Evolutionary conservation across 2,329 filamentous ascomycete species (phyloP).

Genomic region (Lachnellula willkommii): DNA sequence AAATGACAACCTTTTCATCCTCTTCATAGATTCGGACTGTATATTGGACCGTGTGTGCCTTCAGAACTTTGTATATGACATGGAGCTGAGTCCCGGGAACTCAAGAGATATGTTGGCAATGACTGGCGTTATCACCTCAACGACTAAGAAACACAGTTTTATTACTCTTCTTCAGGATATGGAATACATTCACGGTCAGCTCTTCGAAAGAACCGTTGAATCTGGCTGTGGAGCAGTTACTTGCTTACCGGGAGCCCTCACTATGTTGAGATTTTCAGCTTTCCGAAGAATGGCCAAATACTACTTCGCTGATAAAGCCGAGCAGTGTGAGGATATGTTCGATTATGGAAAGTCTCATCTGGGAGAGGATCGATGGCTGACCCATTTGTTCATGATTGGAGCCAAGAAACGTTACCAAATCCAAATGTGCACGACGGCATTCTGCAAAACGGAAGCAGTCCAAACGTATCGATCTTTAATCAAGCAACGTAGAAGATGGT

Average conservation of each 20-base stretch:
- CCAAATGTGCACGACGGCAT: conserved; percentile 94
- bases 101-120: conserved; percentile 91
- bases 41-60: conserved; percentile 87
- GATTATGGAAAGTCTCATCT: conserved; percentile 95
- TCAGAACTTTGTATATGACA: conserved; percentile 97
- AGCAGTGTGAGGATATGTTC: conserved; percentile 92
- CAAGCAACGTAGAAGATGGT: conserved; percentile 95
- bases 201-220: conserved; percentile 93
- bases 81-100: conserved; percentile 93
- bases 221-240: conserved; percentile 92
- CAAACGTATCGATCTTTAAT: conserved; percentile 79
- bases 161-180: conserved; percentile 94
- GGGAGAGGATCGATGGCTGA: conserved; percentile 94
- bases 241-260: conserved; percentile 90
- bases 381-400: conserved; percentile 97
- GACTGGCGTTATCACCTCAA: conserved; percentile 95
- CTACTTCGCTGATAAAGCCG: conserved; percentile 95
- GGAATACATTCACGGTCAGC: conserved; percentile 95
- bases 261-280: conserved; percentile 90
- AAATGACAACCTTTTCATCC: conserved; percentile 88
- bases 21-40: conserved; percentile 97
- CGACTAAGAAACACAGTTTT: conserved; percentile 79
- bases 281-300: conserved; percentile 97
- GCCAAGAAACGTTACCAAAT: conserved; percentile 92
- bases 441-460: conserved; percentile 97